Conservation (phyloP, 495 filamentous ascomycete genomes). For the Sabuloglossum arenarium region DNA sequence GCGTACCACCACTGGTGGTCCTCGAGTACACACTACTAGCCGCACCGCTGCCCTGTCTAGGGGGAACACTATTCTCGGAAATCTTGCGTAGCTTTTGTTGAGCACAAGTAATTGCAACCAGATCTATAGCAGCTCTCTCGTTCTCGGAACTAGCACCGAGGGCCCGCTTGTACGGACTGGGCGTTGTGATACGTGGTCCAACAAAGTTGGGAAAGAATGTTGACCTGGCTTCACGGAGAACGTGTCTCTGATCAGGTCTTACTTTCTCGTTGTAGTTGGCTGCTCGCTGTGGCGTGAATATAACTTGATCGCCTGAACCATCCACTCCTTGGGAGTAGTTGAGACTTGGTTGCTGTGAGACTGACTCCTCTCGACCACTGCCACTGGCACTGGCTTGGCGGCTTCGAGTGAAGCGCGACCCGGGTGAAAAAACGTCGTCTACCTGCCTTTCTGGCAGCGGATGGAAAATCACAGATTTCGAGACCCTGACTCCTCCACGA, state of each 20-base stretch:
- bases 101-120: background rate
- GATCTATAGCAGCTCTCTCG: background rate
- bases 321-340: background rate
- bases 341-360: background rate
- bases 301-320: background rate
- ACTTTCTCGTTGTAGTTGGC: slow-evolving; percentile 4
- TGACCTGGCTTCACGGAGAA: slow-evolving; percentile 3
- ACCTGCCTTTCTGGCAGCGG: background rate
- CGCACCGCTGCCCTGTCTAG: slow-evolving; percentile 3
- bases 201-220: slow-evolving; percentile 23
- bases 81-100: background rate
- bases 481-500: slow-evolving; percentile 2
- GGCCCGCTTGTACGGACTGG: slow-evolving; percentile 34
- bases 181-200: slow-evolving; percentile 26
- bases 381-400: background rate
- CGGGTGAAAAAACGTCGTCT: slow-evolving; percentile 1
- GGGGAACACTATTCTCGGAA: background rate
- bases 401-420: background rate
- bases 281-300: slow-evolving; percentile 13
- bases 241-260: background rate
- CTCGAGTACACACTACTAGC: slow-evolving; percentile 35
- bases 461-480: slow-evolving; percentile 1
- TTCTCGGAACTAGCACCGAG: background rate
- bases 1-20: slow-evolving; percentile 26
- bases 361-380: background rate